phyloP scores from a whole-genome alignment of 441 rosid species.

The Sinapis alba region DNA sequence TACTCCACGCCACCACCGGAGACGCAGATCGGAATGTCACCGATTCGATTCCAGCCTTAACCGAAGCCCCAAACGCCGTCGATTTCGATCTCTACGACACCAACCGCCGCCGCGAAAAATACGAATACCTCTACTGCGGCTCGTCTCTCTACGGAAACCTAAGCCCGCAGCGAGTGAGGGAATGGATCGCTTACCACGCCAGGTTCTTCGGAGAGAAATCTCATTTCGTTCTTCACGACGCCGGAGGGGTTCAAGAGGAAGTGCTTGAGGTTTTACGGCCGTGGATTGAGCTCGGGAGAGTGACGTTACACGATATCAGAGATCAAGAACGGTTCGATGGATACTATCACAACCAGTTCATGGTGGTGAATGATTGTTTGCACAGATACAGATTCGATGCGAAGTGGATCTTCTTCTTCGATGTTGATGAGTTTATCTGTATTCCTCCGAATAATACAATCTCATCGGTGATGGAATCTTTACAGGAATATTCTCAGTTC shows the following conservation, averaged over 20 bases:
- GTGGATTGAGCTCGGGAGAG: constrained; percentile 87
- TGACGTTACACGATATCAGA: constrained; percentile 69
- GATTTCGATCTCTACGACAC: constrained; percentile 44
- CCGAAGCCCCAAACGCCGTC: constrained; percentile 48
- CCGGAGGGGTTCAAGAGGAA: constrained; percentile 77
- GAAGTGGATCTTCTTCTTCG: constrained; percentile 89
- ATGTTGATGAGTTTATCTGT: constrained; percentile 77
- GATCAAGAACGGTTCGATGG: constrained; percentile 92
- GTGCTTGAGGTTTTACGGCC: constrained; percentile 78
- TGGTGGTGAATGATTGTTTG: constrained; percentile 90
- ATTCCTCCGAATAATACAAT: constrained; percentile 57
- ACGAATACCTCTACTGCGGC: constrained; percentile 84
- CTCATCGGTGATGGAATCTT: constrained; percentile 62
- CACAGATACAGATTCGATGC: constrained; percentile 70
- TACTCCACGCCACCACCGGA: constrained; percentile 64
- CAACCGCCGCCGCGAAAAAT: constrained; percentile 43
- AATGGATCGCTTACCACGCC: constrained; percentile 85
- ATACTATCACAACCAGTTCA: constrained; percentile 87
- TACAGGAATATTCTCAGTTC: constrained; percentile 62
- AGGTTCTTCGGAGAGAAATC: constrained; percentile 70
- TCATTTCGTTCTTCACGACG: constrained; percentile 86
- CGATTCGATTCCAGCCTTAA: constrained; percentile 57
- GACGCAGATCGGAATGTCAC: constrained; percentile 59
- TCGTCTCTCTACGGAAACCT: constrained; percentile 76
- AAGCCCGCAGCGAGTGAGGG: constrained; percentile 78